Conservation (phyloP, 768 basidiomycete genomes). For the Kockovaella imperatae region DNA sequence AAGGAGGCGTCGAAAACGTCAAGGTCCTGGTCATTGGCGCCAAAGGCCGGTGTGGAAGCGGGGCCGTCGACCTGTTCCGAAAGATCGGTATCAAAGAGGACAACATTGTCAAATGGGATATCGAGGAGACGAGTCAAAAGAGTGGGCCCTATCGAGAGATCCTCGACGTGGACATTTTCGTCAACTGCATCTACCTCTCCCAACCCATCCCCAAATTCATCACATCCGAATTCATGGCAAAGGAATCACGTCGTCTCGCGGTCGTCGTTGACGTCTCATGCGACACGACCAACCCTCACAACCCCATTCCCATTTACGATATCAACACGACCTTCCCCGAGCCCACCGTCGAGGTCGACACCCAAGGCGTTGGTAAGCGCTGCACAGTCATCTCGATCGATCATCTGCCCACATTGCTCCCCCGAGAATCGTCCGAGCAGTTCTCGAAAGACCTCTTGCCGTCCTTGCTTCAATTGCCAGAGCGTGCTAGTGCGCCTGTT, state of each 20-base stretch:
- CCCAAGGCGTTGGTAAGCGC: conserved; percentile 64
- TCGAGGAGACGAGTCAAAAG: conserved; percentile 91
- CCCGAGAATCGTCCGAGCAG: conserved; percentile 93
- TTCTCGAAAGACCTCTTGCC: conserved; percentile 83
- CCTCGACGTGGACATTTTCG: conserved; percentile 86
- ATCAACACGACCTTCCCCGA: conserved; percentile 89
- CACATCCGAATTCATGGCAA: conserved; percentile 53
- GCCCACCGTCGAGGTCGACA: conserved; percentile 79
- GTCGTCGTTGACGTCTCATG: conserved; percentile 97
- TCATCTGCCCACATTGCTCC: conserved; percentile 89
- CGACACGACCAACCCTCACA: conserved; percentile 97
- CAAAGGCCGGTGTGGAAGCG: conserved; percentile 84
- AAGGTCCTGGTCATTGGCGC: conserved; percentile 93
- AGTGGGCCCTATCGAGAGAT: conserved; percentile 95
- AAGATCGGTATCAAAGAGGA: conserved; percentile 95
- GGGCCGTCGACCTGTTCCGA: conserved; percentile 88
- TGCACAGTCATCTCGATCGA: conserved; percentile 90
- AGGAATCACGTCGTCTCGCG: conserved; percentile 56
- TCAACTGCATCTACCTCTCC: conserved; percentile 97
- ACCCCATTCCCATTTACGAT: conserved; percentile 89
- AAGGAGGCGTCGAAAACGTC: conserved; percentile 48
- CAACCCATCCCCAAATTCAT: conserved; percentile 46
- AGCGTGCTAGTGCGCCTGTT: conserved; percentile 59
- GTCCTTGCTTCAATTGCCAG: conserved; percentile 68
- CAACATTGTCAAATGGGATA: conserved; percentile 94